A percentile compares a stretch with the other conserved stretches of the same genome.
These are phyloP conservation scores for Aspergillus hancockii DNA, from an alignment of 495 filamentous ascomycete genomes.

Conservation along the genomic window DNA sequence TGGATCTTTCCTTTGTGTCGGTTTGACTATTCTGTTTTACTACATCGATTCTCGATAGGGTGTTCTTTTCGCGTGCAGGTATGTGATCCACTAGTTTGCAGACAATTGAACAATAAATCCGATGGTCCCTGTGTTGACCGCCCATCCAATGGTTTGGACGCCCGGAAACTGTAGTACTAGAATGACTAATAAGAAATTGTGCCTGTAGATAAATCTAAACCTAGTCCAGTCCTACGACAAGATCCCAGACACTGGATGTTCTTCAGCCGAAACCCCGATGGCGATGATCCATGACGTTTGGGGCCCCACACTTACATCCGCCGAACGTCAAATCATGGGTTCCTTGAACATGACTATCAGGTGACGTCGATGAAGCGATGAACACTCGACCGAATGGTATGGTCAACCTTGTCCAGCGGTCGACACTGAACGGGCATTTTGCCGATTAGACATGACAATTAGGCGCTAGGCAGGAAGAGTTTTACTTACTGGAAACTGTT, in stretches of 20 bases:
- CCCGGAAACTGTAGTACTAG: background rate
- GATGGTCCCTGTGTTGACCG: background rate
- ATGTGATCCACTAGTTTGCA: background rate
- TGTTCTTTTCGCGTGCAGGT: background rate
- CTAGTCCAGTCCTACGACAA: background rate
- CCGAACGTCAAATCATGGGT: background rate
- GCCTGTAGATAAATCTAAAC: no score
- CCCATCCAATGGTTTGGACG: background rate
- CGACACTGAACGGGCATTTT: background rate
- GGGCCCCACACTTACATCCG: conserved; percentile 1
- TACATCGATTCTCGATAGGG: background rate
- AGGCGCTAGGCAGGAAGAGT: no score
- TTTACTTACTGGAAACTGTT: no score
- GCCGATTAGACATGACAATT: background rate
- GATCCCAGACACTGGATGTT: background rate
- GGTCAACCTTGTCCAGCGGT: background rate
- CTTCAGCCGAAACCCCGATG: background rate
- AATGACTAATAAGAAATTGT: no score
- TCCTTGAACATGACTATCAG: conserved; percentile 24
- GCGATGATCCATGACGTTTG: conserved; percentile 1
- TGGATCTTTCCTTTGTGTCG: conserved; percentile 2
- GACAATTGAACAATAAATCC: background rate
- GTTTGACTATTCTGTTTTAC: background rate
- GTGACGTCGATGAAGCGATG: conserved; percentile 26
- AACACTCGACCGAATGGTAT: background rate